Evolutionary conservation across 768 basidiomycete species (phyloP), one percentile per base, ranked within the genome.

Genomic region (Heimioporus sp.): DNA sequence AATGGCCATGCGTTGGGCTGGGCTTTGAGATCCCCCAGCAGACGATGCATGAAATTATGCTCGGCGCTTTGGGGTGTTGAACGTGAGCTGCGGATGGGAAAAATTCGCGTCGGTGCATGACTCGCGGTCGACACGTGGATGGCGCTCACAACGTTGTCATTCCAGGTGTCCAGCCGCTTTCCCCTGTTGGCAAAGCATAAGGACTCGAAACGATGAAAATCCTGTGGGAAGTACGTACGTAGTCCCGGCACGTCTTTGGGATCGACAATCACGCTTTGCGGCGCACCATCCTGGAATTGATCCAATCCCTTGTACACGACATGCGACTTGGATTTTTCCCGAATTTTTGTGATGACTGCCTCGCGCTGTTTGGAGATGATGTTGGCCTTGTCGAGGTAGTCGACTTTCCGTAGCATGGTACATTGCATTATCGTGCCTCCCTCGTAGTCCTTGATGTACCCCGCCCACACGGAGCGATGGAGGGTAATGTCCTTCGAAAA

Each of bases 391-490:
- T 88, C 78, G 53, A 95, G 77, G 64, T 98, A 99, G 65, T 93
- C 84, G 55, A 98, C 84, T 65, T 90, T 92, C 46, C 80, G 84
- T n/a, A 99, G 71, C 90, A 99, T 87, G 7, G 87, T 87, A 65
- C 97, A 99, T 69, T 95, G 92, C 95, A 99, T 98, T 73, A 98
- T 93, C 41, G 96, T 99, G 16, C 92, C 95, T 37, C 96, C 96
- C 69, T 99, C 97, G 70, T 99, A 99, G 68, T 99, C 97, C 69
- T 98, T 99, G 83, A 99, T 98, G 69, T 99, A 98, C 11, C 95
- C 97, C 0, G 96, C 95, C 97, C 97, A 99, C 9, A 87, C 78
- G 2, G 89, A 83, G 40, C 95, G 81, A 54, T 87, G 87, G n/a
- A 97, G 80, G 1, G 89, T 87, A 55, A 99, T 96, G 51, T 98